Evolutionary conservation across 495 filamentous ascomycete species (phyloP).

Genomic region (Tuber calosporum): DNA sequence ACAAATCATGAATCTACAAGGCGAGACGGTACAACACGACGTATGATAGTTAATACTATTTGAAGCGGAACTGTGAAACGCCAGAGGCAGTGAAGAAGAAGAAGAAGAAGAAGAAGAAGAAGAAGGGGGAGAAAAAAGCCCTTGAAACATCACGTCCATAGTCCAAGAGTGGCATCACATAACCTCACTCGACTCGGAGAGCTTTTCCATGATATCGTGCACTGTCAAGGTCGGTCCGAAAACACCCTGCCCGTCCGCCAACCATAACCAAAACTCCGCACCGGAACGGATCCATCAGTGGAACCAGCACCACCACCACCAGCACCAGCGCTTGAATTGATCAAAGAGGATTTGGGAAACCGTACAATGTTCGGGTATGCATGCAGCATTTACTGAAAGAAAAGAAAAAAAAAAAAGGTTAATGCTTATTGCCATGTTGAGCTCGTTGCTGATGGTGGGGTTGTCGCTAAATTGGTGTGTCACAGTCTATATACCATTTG

Average conservation of each 20-base stretch:
- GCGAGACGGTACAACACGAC: neutral
- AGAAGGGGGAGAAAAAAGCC: too few relatives aligned
- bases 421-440: neutral
- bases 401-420: too few relatives aligned
- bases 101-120: too few relatives aligned
- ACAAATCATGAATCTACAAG: neutral
- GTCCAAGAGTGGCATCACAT: neutral
- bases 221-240: too few relatives aligned
- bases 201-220: too few relatives aligned
- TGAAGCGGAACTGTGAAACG: neutral
- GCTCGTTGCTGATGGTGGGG: neutral
- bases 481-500: too few relatives aligned
- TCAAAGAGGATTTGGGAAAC: neutral
- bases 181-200: neutral
- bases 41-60: neutral
- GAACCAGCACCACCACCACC: neutral
- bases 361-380: neutral
- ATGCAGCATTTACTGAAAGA: neutral
- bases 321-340: neutral
- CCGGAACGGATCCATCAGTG: neutral
- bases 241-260: neutral
- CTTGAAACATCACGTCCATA: too few relatives aligned
- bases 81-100: neutral
- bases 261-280: too few relatives aligned
- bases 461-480: neutral